Conservation (phyloP, 768 basidiomycete species). For the Cubamyces sp. region DNA sequence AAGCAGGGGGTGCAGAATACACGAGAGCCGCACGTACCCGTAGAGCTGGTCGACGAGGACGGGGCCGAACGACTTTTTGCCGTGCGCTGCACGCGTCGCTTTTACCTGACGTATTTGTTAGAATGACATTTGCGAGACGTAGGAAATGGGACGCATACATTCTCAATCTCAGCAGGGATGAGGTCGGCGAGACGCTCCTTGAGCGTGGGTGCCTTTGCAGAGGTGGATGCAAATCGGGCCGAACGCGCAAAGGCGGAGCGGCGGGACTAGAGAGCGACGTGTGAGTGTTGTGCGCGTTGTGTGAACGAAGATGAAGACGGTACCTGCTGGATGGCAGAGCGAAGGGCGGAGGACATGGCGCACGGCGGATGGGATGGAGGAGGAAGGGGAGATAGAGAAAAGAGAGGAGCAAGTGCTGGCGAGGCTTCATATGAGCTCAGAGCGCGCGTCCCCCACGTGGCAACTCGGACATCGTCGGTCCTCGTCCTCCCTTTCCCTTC, state of each 20-base stretch:
- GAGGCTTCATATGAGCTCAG: conserved; percentile 26
- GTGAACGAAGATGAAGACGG: conserved; percentile 32
- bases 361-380: conserved; percentile 5
- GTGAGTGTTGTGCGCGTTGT: conserved; percentile 3
- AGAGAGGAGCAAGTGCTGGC: conserved; percentile 20
- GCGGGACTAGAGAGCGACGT: conserved; percentile 47
- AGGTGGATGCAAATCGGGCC: conserved; percentile 66
- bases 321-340: conserved; percentile 42
- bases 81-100: conserved; percentile 81
- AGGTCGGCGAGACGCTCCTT: conserved; percentile 94
- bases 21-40: conserved; percentile 52
- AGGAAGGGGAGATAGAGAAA: conserved; percentile 10
- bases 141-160: conserved; percentile 45
- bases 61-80: conserved; percentile 91
- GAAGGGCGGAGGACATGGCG: conserved; percentile 37
- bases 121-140: neutral
- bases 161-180: conserved; percentile 85
- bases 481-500: conserved; percentile 12
- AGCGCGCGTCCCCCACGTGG: conserved; percentile 25
- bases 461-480: conserved; percentile 24
- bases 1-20: conserved; percentile 9
- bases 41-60: conserved; percentile 91
- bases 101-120: conserved; percentile 60
- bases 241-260: conserved; percentile 51
- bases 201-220: conserved; percentile 71